Base-by-base conservation (phyloP, 371 early-diverging fungal genomes). In the Batkoa obscura region DNA sequence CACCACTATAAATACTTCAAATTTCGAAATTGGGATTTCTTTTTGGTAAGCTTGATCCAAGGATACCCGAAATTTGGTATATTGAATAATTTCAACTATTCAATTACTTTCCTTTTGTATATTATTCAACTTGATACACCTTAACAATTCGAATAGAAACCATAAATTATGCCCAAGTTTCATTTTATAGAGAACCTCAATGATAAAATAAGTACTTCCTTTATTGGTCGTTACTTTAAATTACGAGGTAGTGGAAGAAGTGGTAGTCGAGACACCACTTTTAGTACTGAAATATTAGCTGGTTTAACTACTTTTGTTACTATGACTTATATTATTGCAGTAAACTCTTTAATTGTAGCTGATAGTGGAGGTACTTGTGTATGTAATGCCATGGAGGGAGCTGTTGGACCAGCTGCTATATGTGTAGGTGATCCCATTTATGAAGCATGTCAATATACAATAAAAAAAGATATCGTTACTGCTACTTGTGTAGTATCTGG, bases 291-390 rank as follows among this genome's bases (percentile, higher is more conserved):
- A 66, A 48, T 83, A 36, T 72, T 79, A 38, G 83, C 80, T 4
- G 83, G 84, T 5, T 57, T 78, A 15, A 73, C 83, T 0, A 81
- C 78, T 4, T 84, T 80, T 54, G 70, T 84, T 48, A 73, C 83
- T 34, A 81, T 81, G 84, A 67, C 80, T 3, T 80, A 79, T 58
- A 80, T 80, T 59, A 74, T 82, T 60, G 74, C 79, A 3, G 82
- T 83, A 50, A 84, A 84, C 59, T 75, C 85, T n/a, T 64, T 77
- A 32, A 83, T 86, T 58, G 72, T 86, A 61, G 71, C 79, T 37
- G 83, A 83, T 52, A 74, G 79, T 13, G 87, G 87, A 42, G 85
- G 85, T 49, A 66, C 80, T 15, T 86, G 85, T 62, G 76, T 68
- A 17, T 85, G 85, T 64, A 65, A 64, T 47, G 68, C 68, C 1